phyloP scores from a whole-genome alignment of 805 yeast species.

The Spathaspora arborariae region DNA sequence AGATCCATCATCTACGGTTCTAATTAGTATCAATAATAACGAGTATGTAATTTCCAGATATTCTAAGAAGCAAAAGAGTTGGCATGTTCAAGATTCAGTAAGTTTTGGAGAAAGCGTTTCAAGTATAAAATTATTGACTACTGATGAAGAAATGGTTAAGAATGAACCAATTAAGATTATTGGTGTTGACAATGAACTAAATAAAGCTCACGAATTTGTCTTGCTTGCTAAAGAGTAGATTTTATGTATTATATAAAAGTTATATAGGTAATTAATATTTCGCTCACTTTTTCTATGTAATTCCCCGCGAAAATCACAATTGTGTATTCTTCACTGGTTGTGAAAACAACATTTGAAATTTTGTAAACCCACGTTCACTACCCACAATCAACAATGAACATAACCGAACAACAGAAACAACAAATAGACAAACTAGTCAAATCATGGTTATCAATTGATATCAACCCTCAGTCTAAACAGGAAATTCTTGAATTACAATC shows the following conservation, averaged over 20 bases:
- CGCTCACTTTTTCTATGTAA: too few relatives aligned
- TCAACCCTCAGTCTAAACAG: slow-evolving; percentile 44
- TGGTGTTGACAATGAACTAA: background rate
- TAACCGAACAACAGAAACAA: background rate
- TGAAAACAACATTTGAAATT: too few relatives aligned
- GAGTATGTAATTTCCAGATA: slow-evolving; percentile 30
- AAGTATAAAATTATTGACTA: background rate
- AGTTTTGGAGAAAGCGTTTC: background rate
- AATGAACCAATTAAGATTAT: background rate
- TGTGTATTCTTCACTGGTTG: too few relatives aligned
- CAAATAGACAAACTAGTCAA: slow-evolving; percentile 23
- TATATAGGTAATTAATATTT: background rate
- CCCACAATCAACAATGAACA: background rate
- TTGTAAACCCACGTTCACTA: too few relatives aligned
- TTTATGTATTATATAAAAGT: too few relatives aligned
- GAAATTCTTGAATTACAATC: slow-evolving; percentile 50
- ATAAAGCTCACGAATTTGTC: background rate
- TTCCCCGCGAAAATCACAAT: too few relatives aligned
- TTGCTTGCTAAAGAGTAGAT: background rate
- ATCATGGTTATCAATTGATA: slow-evolving; percentile 35
- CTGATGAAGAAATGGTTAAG: background rate
- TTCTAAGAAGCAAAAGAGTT: slow-evolving; percentile 36
- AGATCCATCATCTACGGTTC: slow-evolving; percentile 34
- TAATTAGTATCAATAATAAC: slow-evolving; percentile 17
- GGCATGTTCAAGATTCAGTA: slow-evolving; percentile 16